Percentiles rank a stretch among this genome's conserved stretches.
Conservation (phyloP, 306 rosid genomes). For the Quercus ilex region DNA sequence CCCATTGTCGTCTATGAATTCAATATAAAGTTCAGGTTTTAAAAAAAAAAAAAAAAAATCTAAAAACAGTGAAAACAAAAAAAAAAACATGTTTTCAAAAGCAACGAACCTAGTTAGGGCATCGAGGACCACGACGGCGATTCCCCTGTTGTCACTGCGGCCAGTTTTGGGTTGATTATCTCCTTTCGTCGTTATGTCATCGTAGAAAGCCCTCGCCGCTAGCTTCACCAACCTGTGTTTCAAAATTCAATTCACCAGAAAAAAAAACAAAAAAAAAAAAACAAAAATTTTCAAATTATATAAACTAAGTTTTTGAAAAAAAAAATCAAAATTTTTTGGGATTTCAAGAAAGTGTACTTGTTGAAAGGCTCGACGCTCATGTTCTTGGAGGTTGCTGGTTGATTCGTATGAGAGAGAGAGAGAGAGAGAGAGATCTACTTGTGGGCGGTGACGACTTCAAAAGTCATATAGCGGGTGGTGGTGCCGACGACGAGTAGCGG, state of each 20-base stretch:
- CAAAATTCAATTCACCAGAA: no score
- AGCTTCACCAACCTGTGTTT: constrained; percentile 67
- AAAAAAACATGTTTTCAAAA: constrained; percentile 10
- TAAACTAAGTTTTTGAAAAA: no score
- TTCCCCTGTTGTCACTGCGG: constrained; percentile 87
- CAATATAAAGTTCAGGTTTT: background rate
- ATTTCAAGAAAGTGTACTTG: constrained; percentile 41
- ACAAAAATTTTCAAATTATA: background rate
- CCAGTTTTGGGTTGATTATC: constrained; percentile 92
- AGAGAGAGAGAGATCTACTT: no score
- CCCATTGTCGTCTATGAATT: constrained; percentile 83
- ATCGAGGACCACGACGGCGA: constrained; percentile 99
- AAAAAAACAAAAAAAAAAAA: background rate
- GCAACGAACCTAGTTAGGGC: constrained; percentile 77
- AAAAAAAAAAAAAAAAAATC: background rate
- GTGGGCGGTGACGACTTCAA: no score
- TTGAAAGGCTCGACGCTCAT: constrained; percentile 67
- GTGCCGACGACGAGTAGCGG: no score
- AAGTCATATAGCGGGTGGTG: no score
- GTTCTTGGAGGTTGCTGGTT: background rate
- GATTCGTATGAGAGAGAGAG: no score
- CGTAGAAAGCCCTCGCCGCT: constrained; percentile 89
- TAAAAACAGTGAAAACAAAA: background rate
- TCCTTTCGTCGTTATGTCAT: constrained; percentile 77
- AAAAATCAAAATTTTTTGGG: no score